Percentiles rank a stretch among this genome's conserved stretches.
phyloP scores from a whole-genome alignment of 1,284 basidiomycete genomes.

The Irpex rosettiformis region DNA sequence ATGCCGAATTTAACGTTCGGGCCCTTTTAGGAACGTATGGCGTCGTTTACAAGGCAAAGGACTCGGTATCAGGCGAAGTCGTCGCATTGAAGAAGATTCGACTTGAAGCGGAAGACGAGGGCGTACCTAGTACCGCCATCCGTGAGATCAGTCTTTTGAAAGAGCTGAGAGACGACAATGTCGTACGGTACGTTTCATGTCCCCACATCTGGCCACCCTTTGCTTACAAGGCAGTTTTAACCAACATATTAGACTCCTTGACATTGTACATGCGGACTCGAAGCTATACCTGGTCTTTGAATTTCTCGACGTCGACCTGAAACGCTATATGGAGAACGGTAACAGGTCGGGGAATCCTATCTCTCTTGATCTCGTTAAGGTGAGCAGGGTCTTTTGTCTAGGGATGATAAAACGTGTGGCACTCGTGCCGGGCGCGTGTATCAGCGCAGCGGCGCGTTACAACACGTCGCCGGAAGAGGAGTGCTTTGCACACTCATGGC shows the following conservation, averaged over 20 bases:
- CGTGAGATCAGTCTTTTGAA: slow-evolving; percentile 97
- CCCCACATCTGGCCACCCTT: not conserved
- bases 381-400: slow-evolving; percentile 31
- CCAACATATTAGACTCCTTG: slow-evolving; percentile 64
- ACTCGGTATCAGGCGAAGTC: slow-evolving; percentile 70
- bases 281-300: slow-evolving; percentile 98
- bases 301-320: slow-evolving; percentile 91
- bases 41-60: slow-evolving; percentile 93
- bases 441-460: slow-evolving; percentile 28
- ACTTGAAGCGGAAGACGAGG: slow-evolving; percentile 97
- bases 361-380: slow-evolving; percentile 83
- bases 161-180: slow-evolving; percentile 94
- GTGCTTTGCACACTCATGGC: not conserved
- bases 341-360: slow-evolving; percentile 72
- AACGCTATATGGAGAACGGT: slow-evolving; percentile 92
- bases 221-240: not conserved
- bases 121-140: slow-evolving; percentile 96
- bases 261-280: slow-evolving; percentile 96
- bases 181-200: slow-evolving; percentile 68
- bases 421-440: slow-evolving; percentile 23
- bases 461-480: slow-evolving; percentile 22
- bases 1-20: not conserved
- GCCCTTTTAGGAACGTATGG: slow-evolving; percentile 85
- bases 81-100: slow-evolving; percentile 98
- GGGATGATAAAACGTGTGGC: not conserved